These are phyloP conservation scores for Fusarium incarnatum DNA, from an alignment of 2,329 filamentous ascomycete genomes.

Conservation along the genomic window DNA sequence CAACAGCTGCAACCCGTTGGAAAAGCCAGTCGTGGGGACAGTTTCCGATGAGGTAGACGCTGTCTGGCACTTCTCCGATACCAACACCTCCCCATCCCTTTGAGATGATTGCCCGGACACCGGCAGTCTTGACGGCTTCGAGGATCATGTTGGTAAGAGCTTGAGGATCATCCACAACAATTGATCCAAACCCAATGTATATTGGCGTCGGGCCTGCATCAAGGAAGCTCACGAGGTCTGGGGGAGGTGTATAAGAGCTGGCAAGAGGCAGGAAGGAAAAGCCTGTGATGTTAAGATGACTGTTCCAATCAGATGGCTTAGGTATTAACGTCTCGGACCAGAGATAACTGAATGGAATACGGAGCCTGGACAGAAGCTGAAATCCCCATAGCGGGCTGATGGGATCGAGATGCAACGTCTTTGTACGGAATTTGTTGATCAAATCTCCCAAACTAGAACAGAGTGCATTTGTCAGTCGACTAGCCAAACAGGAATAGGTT, in stretches of 20 bases:
- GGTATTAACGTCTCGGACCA: conserved; percentile 76
- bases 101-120: conserved; percentile 70
- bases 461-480: background rate
- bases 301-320: conserved; percentile 72
- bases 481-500: background rate
- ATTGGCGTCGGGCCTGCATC: conserved; percentile 68
- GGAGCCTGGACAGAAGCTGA: conserved; percentile 70
- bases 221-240: conserved; percentile 66
- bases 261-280: conserved; percentile 71
- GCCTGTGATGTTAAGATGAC: conserved; percentile 69
- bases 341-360: conserved; percentile 76
- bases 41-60: conserved; percentile 71
- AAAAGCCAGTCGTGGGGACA: conserved; percentile 76
- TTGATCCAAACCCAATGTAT: conserved; percentile 76
- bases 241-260: conserved; percentile 63
- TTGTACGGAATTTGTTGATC: conserved; percentile 75
- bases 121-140: conserved; percentile 66
- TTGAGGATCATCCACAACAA: conserved; percentile 72
- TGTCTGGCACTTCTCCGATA: conserved; percentile 58
- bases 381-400: conserved; percentile 75
- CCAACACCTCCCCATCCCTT: conserved; percentile 75
- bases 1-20: conserved; percentile 66
- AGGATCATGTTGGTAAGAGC: conserved; percentile 69
- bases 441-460: conserved; percentile 69
- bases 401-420: conserved; percentile 70